Percentiles rank a stretch among this genome's conserved stretches.
phyloP scores from a whole-genome alignment of 2,329 filamentous ascomycete species.

The Botrytis byssoidea region DNA sequence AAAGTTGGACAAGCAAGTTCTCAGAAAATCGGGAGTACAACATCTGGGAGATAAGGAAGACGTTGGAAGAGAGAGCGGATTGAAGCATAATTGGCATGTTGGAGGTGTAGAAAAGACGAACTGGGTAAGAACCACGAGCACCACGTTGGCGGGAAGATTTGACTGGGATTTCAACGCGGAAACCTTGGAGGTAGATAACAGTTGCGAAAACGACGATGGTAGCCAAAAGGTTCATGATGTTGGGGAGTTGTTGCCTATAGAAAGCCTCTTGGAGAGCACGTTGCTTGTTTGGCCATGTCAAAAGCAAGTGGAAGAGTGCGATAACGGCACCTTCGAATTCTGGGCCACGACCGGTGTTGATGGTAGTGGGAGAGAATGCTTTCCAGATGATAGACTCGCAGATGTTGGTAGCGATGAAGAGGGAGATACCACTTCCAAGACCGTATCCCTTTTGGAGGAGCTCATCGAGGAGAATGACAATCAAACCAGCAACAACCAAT shows the following conservation, averaged over 20 bases:
- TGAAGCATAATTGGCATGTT: conserved; percentile 99
- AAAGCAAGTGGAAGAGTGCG: conserved; percentile 92
- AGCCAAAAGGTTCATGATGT: conserved; percentile 97
- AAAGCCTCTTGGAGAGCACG: conserved; percentile 97
- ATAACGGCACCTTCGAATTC: conserved; percentile 99
- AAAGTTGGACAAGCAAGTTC: conserved; percentile 95
- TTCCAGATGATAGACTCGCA: conserved; percentile 99
- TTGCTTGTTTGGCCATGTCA: conserved; percentile 99
- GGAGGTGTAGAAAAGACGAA: conserved; percentile 99
- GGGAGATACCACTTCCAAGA: conserved; percentile 95
- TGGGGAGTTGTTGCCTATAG: conserved; percentile 98
- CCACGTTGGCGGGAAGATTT: conserved; percentile 99
- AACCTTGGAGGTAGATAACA: conserved; percentile 98
- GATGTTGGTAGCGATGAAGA: conserved; percentile 99
- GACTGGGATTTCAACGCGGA: conserved; percentile 99
- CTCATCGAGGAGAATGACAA: conserved; percentile 98
- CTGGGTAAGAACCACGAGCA: conserved; percentile 95
- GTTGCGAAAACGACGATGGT: conserved; percentile 92
- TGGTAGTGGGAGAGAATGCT: conserved; percentile 97
- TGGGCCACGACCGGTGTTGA: conserved; percentile 98
- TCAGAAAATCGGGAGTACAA: conserved; percentile 98
- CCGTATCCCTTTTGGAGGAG: conserved; percentile 99
- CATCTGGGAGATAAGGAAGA: conserved; percentile 99
- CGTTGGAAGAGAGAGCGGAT: conserved; percentile 96
- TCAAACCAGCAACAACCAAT: conserved; percentile 94